phyloP scores from a whole-genome alignment of 768 basidiomycete genomes.

The Leccinum disarticulatum region DNA sequence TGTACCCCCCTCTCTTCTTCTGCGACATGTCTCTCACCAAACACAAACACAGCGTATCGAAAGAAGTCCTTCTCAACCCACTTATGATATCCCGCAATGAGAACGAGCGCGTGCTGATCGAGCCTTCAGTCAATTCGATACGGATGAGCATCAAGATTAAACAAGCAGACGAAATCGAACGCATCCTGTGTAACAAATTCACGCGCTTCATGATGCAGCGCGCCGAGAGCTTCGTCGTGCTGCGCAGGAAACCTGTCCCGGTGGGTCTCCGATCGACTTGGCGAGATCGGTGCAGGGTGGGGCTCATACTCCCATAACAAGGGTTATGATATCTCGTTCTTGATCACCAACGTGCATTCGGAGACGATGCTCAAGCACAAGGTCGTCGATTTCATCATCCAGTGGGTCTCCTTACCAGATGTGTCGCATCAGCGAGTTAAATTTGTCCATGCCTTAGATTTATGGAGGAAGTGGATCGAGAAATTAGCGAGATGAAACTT shows the following conservation, averaged over 20 bases:
- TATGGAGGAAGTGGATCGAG: conserved; percentile 99
- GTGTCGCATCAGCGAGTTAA: not conserved
- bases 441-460: conserved; percentile 50
- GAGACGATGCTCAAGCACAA: conserved; percentile 99
- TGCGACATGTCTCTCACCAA: conserved; percentile 3
- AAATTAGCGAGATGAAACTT: conserved; percentile 99
- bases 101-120: conserved; percentile 95
- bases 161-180: conserved; percentile 98
- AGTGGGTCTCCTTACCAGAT: conserved; percentile 51
- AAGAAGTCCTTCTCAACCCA: conserved; percentile 92
- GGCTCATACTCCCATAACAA: conserved; percentile 32
- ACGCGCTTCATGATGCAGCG: conserved; percentile 99
- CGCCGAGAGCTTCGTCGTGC: conserved; percentile 95
- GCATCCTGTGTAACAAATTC: conserved; percentile 96
- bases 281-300: conserved; percentile 13
- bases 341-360: conserved; percentile 95
- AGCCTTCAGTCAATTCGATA: conserved; percentile 96
- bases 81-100: conserved; percentile 95
- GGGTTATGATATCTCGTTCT: conserved; percentile 98
- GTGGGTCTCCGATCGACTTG: conserved; percentile 43
- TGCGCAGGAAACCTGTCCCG: conserved; percentile 90
- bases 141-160: conserved; percentile 98
- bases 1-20: conserved; percentile 18
- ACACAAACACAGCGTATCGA: conserved; percentile 64
- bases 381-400: conserved; percentile 99